Evolutionary conservation across 352 stramenopile species (phyloP).

Genomic region (Pythium guiyangense): DNA sequence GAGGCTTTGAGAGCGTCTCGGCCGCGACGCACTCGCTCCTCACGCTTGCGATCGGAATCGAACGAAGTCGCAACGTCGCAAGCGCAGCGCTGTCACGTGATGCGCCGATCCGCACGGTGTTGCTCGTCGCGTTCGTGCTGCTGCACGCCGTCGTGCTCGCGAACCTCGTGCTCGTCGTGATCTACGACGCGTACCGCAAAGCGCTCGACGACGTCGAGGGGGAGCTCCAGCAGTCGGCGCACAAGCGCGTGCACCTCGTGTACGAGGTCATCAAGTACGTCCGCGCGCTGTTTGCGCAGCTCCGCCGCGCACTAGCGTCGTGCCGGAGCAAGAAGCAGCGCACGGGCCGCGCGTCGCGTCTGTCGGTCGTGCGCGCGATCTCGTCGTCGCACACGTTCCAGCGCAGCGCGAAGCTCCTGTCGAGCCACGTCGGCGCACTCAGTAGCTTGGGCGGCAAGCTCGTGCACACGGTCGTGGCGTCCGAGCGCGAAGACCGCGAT

Average conservation of each 20-base stretch:
- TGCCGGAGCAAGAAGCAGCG: constrained; percentile 1
- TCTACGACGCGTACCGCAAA: constrained; percentile 35
- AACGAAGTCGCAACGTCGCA: neutral
- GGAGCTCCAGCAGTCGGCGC: constrained; percentile 11
- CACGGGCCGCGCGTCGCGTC: constrained; percentile 3
- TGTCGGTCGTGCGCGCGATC: constrained; percentile 21
- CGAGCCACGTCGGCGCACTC: constrained; percentile 16
- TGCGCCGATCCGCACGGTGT: constrained; percentile 19
- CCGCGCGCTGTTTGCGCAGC: constrained; percentile 5
- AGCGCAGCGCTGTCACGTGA: constrained; percentile 7
- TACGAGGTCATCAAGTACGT: constrained; percentile 19
- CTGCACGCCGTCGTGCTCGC: constrained; percentile 37
- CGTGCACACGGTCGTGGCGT: constrained; percentile 15
- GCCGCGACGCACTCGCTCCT: constrained; percentile 29
- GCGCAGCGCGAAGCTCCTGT: constrained; percentile 18
- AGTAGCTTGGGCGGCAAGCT: constrained; percentile 18
- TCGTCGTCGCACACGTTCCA: constrained; percentile 10
- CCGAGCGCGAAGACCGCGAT: neutral
- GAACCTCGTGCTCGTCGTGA: constrained; percentile 41
- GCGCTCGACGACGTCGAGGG: constrained; percentile 24
- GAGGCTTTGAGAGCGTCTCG: constrained; percentile 30
- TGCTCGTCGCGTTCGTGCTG: constrained; percentile 40
- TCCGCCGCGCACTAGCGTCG: neutral
- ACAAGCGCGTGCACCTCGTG: constrained; percentile 21
- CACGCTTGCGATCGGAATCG: constrained; percentile 26